Evolutionary conservation across 345 rosid species (phyloP), one percentile per base, ranked within the genome.

Genomic region (Eucalyptus cladocalyx): DNA sequence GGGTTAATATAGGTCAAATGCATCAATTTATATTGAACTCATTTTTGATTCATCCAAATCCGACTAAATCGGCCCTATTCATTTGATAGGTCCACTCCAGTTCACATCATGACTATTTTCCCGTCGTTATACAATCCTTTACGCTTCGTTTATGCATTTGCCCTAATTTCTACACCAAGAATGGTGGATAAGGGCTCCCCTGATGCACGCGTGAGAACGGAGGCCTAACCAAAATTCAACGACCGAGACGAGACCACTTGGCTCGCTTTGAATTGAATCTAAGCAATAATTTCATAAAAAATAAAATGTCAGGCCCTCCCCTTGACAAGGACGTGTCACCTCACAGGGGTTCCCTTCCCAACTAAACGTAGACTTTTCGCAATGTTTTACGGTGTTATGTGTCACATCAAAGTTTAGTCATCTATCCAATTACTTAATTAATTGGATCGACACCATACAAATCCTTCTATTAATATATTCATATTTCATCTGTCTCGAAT

Each of bases 401-500:
- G 32, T 30, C 32, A 60, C 69, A 56, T 56, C 62, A 24, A 4
- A 56, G 30, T 56, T 12, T 60, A 28, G 69, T 60, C 76, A n/a
- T 65, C 10, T 0, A 65, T 65, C 40, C 6, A 65, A 65, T 4
- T 65, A 8, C 10, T 65, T 65, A 7, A 7, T 7, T 65, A n/a
- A n/a, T n/a, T 15, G 21, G 9, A n/a, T 65, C 18, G 3, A 0
- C 18, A 8, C 19, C 76, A 8, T n/a, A 65, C 7, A 65, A 15
- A 16, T 15, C 21, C 37, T 65, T 9, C 9, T 4, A 15, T 8
- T 7, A 2, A 2, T n/a, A 4, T 7, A 4, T n/a, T n/a, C 1
- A 8, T 65, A 15, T 65, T 32, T n/a, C 11, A 2, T 15, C 7
- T 30, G 30, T 28, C 69, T 62, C 1, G n/a, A 62, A 62, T 28